Base-by-base conservation (phyloP, 306 rosid species). In the Morella rubra region DNA sequence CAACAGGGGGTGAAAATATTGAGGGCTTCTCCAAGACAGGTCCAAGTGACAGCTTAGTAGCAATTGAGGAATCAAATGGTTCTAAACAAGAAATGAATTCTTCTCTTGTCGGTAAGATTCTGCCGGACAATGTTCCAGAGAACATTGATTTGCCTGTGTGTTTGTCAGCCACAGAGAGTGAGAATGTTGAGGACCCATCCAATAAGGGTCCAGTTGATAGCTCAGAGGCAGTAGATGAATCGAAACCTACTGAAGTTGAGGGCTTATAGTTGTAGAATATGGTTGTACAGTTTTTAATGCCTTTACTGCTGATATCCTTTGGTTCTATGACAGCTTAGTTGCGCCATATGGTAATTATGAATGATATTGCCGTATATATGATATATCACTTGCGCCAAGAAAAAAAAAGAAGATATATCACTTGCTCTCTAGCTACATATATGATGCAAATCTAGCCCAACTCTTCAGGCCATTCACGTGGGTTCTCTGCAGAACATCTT, bases 31-130 rank as follows among this genome's bases (percentile, higher is more conserved):
- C 74, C 42, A 72, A 61, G 22, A 44, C 60, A 51, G 73, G 22
- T 16, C 72, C 68, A 50, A 10, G 46, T 50, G 78, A 53, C 19
- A 4, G 55, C 74, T 72, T 44, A 15, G 55, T 14, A 41, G 47
- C 76, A 61, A 47, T 42, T 18, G 70, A 19, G 20, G 74, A 72
- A 71, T 66, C 58, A 46, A 74, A 77, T 37, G 73, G 4, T 5
- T 69, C 69, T 67, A 76, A 86, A 71, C 52, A 62, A 79, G 62
- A 73, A 50, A 69, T 68, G 24, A 71, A 76, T 76, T 60, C 54
- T 62, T 41, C 75, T 44, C 61, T 15, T 22, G 60, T 20, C 50
- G 20, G 41, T 19, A 72, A 55, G 49, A 51, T 19, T 27, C 69
- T 59, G 58, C 60, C 62, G 16, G 77, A 73, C 7, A 24, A 64